phyloP scores from a whole-genome alignment of 2,329 filamentous ascomycete genomes.

The Paraconiothyrium brasiliense region DNA sequence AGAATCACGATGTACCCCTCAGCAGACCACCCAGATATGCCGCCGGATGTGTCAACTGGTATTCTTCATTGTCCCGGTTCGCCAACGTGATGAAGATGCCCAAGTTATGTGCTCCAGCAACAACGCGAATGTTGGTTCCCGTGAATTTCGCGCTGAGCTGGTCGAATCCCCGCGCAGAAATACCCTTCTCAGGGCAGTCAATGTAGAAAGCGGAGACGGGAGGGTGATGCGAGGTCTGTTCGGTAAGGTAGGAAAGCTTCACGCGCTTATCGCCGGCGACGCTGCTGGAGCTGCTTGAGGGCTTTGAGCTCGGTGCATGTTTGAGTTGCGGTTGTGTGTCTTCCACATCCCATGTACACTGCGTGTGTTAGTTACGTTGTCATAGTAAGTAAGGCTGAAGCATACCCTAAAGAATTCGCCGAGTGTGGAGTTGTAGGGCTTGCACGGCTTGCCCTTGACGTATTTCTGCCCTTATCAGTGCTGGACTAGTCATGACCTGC shows the following conservation, averaged over 20 bases:
- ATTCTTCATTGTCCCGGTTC: slow-evolving; percentile 84
- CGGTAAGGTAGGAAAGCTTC: slow-evolving; percentile 91
- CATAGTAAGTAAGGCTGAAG: slow-evolving; percentile 10
- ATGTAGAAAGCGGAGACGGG: slow-evolving; percentile 96
- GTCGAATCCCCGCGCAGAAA: slow-evolving; percentile 89
- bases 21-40: slow-evolving; percentile 90
- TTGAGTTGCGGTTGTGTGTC: slow-evolving; percentile 73
- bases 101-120: slow-evolving; percentile 90
- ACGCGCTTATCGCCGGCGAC: slow-evolving; percentile 62
- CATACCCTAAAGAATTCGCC: slow-evolving; percentile 95
- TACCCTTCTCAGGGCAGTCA: slow-evolving; percentile 88
- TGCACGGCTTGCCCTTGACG: slow-evolving; percentile 97
- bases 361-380: slow-evolving; percentile 27
- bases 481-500: background rate
- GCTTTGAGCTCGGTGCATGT: slow-evolving; percentile 53
- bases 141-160: slow-evolving; percentile 98
- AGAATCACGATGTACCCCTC: slow-evolving; percentile 60
- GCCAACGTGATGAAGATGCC: slow-evolving; percentile 93
- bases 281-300: slow-evolving; percentile 48
- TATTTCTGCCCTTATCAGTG: slow-evolving; percentile 74
- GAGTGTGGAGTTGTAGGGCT: slow-evolving; percentile 96
- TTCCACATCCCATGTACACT: slow-evolving; percentile 96
- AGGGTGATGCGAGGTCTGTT: slow-evolving; percentile 97
- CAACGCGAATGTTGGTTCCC: slow-evolving; percentile 90
- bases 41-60: slow-evolving; percentile 93